Conservation (phyloP, 148 eudicot genomes). For the Simmondsia chinensis region DNA sequence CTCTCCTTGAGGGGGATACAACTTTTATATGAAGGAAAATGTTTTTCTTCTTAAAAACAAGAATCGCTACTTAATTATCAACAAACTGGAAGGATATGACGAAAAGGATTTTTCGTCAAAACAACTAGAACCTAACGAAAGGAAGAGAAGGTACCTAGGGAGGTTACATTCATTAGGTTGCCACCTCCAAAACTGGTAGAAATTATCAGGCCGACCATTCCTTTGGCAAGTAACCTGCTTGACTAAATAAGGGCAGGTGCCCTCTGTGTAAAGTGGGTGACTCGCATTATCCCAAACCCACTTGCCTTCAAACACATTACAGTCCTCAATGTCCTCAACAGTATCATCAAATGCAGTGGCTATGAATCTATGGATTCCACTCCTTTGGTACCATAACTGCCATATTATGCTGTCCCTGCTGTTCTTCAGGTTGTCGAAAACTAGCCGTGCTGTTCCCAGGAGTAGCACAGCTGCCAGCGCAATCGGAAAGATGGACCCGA, state of each 20-base stretch:
- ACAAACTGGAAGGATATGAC: too few species aligned
- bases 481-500: constrained; percentile 43
- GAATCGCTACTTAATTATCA: too few species aligned
- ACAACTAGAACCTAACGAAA: too few species aligned
- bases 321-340: constrained; percentile 51
- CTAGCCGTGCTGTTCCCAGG: constrained; percentile 46
- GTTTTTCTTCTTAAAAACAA: too few species aligned
- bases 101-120: too few species aligned
- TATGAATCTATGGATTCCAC: constrained; percentile 8
- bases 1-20: too few species aligned
- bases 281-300: constrained; percentile 74
- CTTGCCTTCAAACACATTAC: constrained; percentile 70
- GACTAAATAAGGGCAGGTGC: constrained; percentile 61
- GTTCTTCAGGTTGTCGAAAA: constrained; percentile 48
- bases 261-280: constrained; percentile 54
- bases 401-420: constrained; percentile 8
- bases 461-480: constrained; percentile 54
- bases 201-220: constrained; percentile 75
- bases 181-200: constrained; percentile 87
- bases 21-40: too few species aligned
- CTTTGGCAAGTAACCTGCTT: constrained; percentile 73
- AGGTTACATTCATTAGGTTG: constrained; percentile 76
- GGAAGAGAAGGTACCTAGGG: constrained; percentile 70
- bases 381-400: constrained; percentile 24
- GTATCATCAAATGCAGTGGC: constrained; percentile 14